A percentile compares a stretch with the other conserved stretches of the same genome.
Evolutionary conservation across 192 early-diverging fungal species (phyloP).

Genomic region (Coemansia sp.): DNA sequence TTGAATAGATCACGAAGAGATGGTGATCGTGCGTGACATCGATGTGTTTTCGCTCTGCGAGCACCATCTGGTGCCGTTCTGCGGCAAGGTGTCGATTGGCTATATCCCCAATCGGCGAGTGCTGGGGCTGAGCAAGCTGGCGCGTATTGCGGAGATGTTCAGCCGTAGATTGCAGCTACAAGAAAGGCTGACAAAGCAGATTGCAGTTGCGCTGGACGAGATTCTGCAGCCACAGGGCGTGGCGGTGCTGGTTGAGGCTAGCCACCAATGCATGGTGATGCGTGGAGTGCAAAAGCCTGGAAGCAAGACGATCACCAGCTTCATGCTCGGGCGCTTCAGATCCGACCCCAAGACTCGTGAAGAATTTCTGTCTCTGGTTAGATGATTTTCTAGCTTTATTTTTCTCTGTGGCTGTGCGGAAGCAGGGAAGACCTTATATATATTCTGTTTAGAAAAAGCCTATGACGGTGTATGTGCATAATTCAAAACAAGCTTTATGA

Average conservation of each 20-base stretch:
- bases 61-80: conserved; percentile 98
- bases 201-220: conserved; percentile 86
- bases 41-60: conserved; percentile 96
- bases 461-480: neutral
- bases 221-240: conserved; percentile 93
- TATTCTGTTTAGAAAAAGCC: neutral
- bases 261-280: conserved; percentile 98
- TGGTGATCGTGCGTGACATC: conserved; percentile 98
- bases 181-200: conserved; percentile 97
- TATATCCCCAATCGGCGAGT: conserved; percentile 96
- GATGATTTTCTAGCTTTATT: conserved; percentile 7
- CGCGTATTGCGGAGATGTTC: conserved; percentile 98
- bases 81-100: conserved; percentile 95
- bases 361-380: conserved; percentile 88
- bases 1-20: conserved; percentile 85
- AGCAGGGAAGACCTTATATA: neutral
- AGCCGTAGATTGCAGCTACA: conserved; percentile 93
- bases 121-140: conserved; percentile 93
- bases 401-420: neutral
- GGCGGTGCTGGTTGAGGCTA: conserved; percentile 95
- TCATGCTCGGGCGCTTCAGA: conserved; percentile 93
- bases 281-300: conserved; percentile 96
- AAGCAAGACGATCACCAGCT: conserved; percentile 89
- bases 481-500: conserved; percentile 8
- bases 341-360: conserved; percentile 89